Evolutionary conservation across 257 asterid species (phyloP).

Genomic region (Leonotis leonurus): DNA sequence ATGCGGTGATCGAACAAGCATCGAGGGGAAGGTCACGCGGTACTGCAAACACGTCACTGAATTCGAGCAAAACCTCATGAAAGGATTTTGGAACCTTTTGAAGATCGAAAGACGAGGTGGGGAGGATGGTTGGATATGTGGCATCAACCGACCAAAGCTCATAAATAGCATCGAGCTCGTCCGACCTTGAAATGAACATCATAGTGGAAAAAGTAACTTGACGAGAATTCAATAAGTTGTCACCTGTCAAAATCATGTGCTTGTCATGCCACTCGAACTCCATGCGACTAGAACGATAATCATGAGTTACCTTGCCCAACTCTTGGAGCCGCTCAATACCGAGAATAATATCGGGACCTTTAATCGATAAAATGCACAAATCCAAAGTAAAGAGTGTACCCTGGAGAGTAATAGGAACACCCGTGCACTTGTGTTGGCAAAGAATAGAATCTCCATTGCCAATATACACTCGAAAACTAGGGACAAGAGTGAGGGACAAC

Average conservation of each 20-base stretch:
- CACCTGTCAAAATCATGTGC: neutral
- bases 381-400: neutral
- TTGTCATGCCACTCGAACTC: neutral
- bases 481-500: too few relatives aligned
- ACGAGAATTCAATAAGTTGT: neutral
- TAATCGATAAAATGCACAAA: neutral
- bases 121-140: neutral
- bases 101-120: neutral
- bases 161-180: neutral
- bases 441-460: too few relatives aligned
- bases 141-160: neutral
- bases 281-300: neutral
- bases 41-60: neutral
- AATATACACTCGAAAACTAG: too few relatives aligned
- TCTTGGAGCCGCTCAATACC: neutral
- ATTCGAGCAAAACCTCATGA: neutral
- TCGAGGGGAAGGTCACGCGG: neutral
- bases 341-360: too few relatives aligned
- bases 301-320: neutral
- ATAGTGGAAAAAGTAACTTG: neutral
- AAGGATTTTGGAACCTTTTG: neutral
- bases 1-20: neutral
- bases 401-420: neutral
- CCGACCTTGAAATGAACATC: neutral
- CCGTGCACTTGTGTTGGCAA: neutral